Evolutionary conservation across 257 asterid species (phyloP), one percentile per base, ranked within the genome.

Genomic region (Solanum raphanifolium): DNA sequence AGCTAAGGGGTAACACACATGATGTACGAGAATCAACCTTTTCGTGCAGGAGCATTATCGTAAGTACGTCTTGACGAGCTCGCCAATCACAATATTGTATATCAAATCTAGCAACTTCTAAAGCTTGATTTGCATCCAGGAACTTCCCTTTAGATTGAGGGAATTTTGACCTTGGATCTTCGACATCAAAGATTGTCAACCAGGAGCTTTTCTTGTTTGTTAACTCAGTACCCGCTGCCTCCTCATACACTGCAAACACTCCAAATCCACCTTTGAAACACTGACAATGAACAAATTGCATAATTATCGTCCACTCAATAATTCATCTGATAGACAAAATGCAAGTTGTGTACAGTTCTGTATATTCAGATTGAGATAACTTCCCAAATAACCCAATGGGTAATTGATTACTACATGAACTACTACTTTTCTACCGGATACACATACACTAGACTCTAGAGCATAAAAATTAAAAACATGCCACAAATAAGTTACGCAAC

Each of bases 71-170:
- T 92, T 93, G 99, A 68, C 99, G 93, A 89, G 99, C 99, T 91
- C 95, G 93, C 99, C 99, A 97, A 91, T 97, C 98, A 60, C 98
- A 95, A 90, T 97, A 97, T 34, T 95, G 98, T 76, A 97, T 79
- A 90, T 96, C 98, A 85, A 90, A 94, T 90, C 98, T 90, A 88
- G 98, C 98, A 85, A 96, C 96, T 88, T 95, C 98, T 71, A 96
- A 89, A 84, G 99, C 98, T 89, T 94, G 98, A 90, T 94, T 85
- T 81, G 89, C 94, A 73, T 95, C 98, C 62, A 95, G 89, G 90
- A 95, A 95, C 93, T 95, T 95, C 88, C 97, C 96, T 92, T 95
- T 94, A 69, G 88, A 89, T 55, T 83, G 95, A 29, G 98, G 98
- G 34, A 93, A 89, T 88, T 94, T 97, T 39, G 96, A 85, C 83